Conservation (phyloP, 495 filamentous ascomycete species). For the Trichoderma erinaceum region DNA sequence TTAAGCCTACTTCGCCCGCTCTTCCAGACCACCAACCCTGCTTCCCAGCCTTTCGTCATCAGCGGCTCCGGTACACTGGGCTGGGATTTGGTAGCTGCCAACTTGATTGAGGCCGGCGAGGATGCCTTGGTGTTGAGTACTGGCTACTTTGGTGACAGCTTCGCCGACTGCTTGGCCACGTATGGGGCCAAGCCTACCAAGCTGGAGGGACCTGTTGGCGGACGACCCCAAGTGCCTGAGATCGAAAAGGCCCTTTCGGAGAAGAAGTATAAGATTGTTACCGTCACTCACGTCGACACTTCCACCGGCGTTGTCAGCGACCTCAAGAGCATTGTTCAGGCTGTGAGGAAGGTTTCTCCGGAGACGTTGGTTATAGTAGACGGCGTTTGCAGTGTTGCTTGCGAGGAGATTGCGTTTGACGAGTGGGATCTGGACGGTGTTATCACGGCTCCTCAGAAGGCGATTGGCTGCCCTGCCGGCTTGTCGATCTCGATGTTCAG, state of each 20-base stretch:
- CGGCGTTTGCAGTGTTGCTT: constrained; percentile 93
- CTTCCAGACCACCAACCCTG: constrained; percentile 76
- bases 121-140: constrained; percentile 88
- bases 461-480: constrained; percentile 89
- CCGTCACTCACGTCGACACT: constrained; percentile 94
- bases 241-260: constrained; percentile 80
- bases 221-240: constrained; percentile 77
- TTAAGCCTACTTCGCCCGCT: constrained; percentile 83
- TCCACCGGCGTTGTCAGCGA: constrained; percentile 93
- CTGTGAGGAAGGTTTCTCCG: constrained; percentile 80
- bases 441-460: constrained; percentile 92
- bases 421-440: constrained; percentile 91
- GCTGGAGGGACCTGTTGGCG: constrained; percentile 81
- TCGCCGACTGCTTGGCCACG: constrained; percentile 81
- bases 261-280: constrained; percentile 87
- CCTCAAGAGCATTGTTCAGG: constrained; percentile 70
- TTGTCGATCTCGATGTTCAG: constrained; percentile 89
- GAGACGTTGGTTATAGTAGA: constrained; percentile 88
- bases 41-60: constrained; percentile 86
- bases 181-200: constrained; percentile 88
- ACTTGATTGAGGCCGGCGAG: constrained; percentile 80
- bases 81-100: constrained; percentile 92
- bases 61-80: constrained; percentile 92
- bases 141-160: constrained; percentile 95
- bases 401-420: constrained; percentile 93